These are phyloP conservation scores for Pyrenophora tritici-repentis DNA, from an alignment of 2,329 filamentous ascomycete genomes.

Conservation along the genomic window DNA sequence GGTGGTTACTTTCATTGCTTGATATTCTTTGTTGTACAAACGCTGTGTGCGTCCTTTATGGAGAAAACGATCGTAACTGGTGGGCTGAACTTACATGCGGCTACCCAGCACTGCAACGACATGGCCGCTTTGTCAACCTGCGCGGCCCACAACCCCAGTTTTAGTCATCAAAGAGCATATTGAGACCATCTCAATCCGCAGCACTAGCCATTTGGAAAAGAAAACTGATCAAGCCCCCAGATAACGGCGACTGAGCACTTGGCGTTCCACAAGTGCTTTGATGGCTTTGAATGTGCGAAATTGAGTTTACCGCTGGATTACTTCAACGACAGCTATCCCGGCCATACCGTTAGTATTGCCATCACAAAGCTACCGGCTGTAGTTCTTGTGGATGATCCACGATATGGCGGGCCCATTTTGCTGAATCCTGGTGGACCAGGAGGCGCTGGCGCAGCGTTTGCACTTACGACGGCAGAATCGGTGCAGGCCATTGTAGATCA, in stretches of 20 bases:
- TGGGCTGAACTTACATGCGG: too few relatives aligned
- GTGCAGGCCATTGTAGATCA: conserved; percentile 41
- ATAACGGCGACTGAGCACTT: conserved; percentile 32
- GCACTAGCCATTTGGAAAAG: not conserved
- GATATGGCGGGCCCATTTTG: conserved; percentile 50
- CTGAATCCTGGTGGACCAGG: conserved; percentile 54
- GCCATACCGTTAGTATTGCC: conserved; percentile 38
- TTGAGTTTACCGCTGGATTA: conserved; percentile 45
- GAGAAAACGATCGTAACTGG: not conserved
- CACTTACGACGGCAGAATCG: conserved; percentile 26
- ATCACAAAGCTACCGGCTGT: conserved; percentile 40
- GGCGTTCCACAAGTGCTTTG: conserved; percentile 40
- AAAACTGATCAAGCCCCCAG: conserved; percentile 26
- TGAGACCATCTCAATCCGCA: not conserved
- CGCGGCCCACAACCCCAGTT: not conserved
- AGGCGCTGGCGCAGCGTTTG: conserved; percentile 46
- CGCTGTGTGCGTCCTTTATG: not conserved
- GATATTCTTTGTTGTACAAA: not conserved
- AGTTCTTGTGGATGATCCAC: conserved; percentile 42
- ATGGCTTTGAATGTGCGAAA: conserved; percentile 42
- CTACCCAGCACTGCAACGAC: not conserved
- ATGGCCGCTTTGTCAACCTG: not conserved
- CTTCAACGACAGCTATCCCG: conserved; percentile 42
- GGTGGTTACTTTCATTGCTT: not conserved
- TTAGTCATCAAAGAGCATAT: not conserved